A percentile compares a stretch with the other conserved stretches of the same genome.
Evolutionary conservation across 2,329 filamentous ascomycete genomes (phyloP).

Genomic region (Aspergillus sp.): DNA sequence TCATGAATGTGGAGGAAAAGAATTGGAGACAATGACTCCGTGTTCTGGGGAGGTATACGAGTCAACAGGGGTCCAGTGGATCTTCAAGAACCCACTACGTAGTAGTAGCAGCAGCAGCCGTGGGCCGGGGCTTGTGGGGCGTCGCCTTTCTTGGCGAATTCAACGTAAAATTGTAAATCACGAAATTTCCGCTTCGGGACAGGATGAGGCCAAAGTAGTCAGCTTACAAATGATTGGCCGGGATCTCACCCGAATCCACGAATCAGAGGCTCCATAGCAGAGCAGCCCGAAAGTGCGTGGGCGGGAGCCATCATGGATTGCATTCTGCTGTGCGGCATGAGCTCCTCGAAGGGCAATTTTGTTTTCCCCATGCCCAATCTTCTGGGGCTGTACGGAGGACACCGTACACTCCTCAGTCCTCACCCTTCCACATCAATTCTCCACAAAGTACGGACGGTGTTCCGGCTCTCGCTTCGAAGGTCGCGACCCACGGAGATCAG

Average conservation of each 20-base stretch:
- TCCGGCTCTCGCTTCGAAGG: background rate
- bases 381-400: no score
- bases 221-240: slow-evolving; percentile 21
- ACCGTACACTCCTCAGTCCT: no score
- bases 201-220: slow-evolving; percentile 15
- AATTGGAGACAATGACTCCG: background rate
- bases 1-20: background rate
- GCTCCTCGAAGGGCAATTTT: no score
- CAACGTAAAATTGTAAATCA: background rate
- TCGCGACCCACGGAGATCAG: slow-evolving; percentile 1
- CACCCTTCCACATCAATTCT: no score
- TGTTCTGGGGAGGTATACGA: no score
- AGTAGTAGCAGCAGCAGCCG: background rate
- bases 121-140: background rate
- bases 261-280: background rate
- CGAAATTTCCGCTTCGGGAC: slow-evolving; percentile 12
- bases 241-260: slow-evolving; percentile 20
- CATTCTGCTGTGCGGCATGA: no score
- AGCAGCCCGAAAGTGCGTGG: background rate
- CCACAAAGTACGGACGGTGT: background rate
- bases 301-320: no score
- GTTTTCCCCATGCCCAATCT: no score
- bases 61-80: background rate
- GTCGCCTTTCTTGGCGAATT: background rate
- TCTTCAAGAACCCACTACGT: background rate